Conservation (phyloP, 257 asterid species). For the Fraxinus excelsior region DNA sequence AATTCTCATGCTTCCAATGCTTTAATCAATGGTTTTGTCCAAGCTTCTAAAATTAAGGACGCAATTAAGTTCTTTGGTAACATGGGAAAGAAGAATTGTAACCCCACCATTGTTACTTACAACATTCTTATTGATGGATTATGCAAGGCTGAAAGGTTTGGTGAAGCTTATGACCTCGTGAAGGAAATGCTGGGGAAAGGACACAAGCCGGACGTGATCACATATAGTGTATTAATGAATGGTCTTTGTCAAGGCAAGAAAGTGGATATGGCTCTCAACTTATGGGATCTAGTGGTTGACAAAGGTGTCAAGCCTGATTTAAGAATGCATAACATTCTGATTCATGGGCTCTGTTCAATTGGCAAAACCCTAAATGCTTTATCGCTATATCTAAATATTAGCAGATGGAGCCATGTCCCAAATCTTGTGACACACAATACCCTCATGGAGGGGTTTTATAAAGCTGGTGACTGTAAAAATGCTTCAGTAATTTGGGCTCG, state of each 20-base stretch:
- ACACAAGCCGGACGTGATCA: slow-evolving; percentile 62
- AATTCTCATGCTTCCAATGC: slow-evolving; percentile 69
- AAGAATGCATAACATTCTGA: slow-evolving; percentile 85
- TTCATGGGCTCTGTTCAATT: slow-evolving; percentile 85
- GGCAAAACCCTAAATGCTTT: slow-evolving; percentile 59
- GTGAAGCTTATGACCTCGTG: slow-evolving; percentile 66
- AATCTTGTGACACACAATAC: slow-evolving; percentile 82
- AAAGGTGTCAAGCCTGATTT: slow-evolving; percentile 76
- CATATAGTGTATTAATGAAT: slow-evolving; percentile 71
- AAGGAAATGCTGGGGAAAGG: slow-evolving; percentile 78
- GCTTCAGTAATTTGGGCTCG: slow-evolving; percentile 84
- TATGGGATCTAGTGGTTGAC: slow-evolving; percentile 58
- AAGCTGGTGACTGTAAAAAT: slow-evolving; percentile 58
- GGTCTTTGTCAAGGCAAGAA: slow-evolving; percentile 74
- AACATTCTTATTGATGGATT: slow-evolving; percentile 76
- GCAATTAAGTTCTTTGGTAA: slow-evolving; percentile 54
- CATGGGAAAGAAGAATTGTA: slow-evolving; percentile 52
- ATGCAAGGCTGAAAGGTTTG: slow-evolving; percentile 65
- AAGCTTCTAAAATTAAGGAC: slow-evolving; percentile 62
- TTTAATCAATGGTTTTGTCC: slow-evolving; percentile 64
- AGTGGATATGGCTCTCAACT: slow-evolving; percentile 62
- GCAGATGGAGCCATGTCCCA: slow-evolving; percentile 52
- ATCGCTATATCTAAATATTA: slow-evolving; percentile 69
- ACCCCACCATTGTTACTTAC: slow-evolving; percentile 70
- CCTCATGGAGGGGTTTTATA: slow-evolving; percentile 91